Conservation (phyloP, 2,329 filamentous ascomycete genomes). For the Botryotinia narcissicola region DNA sequence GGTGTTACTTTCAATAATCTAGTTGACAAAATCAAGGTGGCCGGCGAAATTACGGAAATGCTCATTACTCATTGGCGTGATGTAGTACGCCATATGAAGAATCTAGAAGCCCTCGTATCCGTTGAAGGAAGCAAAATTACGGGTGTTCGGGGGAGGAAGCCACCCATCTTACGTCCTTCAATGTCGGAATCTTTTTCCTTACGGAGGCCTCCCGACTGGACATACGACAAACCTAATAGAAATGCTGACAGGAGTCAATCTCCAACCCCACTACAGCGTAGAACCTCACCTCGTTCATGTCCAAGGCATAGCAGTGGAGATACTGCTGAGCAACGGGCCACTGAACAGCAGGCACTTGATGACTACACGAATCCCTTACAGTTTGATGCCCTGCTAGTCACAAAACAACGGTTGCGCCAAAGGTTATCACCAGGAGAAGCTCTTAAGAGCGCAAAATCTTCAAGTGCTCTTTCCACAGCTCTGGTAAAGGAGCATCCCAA, state of each 20-base stretch:
- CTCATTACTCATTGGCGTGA: slow-evolving; percentile 64
- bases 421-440: neutral
- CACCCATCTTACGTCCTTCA: slow-evolving; percentile 41
- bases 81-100: slow-evolving; percentile 58
- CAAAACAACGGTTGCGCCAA: slow-evolving; percentile 27
- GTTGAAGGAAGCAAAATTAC: slow-evolving; percentile 22
- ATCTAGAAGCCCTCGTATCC: slow-evolving; percentile 38
- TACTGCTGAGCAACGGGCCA: neutral
- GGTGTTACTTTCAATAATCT: slow-evolving; percentile 29
- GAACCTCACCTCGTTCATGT: slow-evolving; percentile 29
- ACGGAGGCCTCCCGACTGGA: slow-evolving; percentile 42
- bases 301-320: neutral
- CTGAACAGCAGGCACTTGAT: neutral
- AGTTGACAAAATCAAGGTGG: slow-evolving; percentile 57
- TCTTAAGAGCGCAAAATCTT: slow-evolving; percentile 13
- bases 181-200: slow-evolving; percentile 44
- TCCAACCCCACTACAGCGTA: slow-evolving; percentile 39
- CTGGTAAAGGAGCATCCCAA: slow-evolving; percentile 17
- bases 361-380: neutral
- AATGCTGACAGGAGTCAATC: slow-evolving; percentile 37
- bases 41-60: slow-evolving; percentile 62
- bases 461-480: slow-evolving; percentile 17
- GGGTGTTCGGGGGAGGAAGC: slow-evolving; percentile 23
- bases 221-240: slow-evolving; percentile 27
- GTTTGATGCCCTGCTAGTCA: slow-evolving; percentile 28